These are phyloP conservation scores for Neopestalotiopsis rosae DNA, from an alignment of 2,329 filamentous ascomycete species.

Conservation along the genomic window DNA sequence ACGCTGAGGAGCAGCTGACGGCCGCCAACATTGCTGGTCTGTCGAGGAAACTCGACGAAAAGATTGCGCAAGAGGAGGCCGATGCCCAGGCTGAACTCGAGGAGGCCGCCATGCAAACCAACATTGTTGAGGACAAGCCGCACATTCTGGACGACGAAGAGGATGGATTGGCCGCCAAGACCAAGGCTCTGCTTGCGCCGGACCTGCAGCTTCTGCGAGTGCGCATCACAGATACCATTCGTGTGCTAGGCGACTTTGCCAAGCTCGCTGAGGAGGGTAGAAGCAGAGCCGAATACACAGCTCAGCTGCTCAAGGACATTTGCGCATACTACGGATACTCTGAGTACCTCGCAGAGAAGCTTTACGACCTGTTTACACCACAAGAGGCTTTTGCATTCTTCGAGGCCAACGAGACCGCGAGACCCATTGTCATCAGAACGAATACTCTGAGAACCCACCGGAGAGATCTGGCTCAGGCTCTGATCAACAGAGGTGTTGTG, in stretches of 20 bases:
- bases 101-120: constrained; percentile 87
- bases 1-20: constrained; percentile 87
- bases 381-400: constrained; percentile 98
- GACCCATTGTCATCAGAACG: constrained; percentile 93
- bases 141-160: constrained; percentile 67
- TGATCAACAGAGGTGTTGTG: constrained; percentile 96
- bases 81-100: constrained; percentile 86
- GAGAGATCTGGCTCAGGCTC: constrained; percentile 84
- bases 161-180: constrained; percentile 62
- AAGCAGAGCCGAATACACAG: constrained; percentile 86
- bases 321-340: constrained; percentile 98
- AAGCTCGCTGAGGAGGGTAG: constrained; percentile 80
- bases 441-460: constrained; percentile 86
- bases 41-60: constrained; percentile 80
- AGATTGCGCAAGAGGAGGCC: constrained; percentile 78
- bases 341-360: constrained; percentile 91
- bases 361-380: constrained; percentile 89
- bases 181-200: constrained; percentile 74
- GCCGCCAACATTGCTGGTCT: constrained; percentile 96
- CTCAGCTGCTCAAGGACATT: constrained; percentile 86
- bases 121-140: constrained; percentile 80
- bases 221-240: constrained; percentile 90
- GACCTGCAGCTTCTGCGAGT: constrained; percentile 88
- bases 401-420: constrained; percentile 94
- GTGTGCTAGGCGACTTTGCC: constrained; percentile 87